Conservation (phyloP, 2,329 filamentous ascomycete genomes). For the Aureobasidium lini region DNA sequence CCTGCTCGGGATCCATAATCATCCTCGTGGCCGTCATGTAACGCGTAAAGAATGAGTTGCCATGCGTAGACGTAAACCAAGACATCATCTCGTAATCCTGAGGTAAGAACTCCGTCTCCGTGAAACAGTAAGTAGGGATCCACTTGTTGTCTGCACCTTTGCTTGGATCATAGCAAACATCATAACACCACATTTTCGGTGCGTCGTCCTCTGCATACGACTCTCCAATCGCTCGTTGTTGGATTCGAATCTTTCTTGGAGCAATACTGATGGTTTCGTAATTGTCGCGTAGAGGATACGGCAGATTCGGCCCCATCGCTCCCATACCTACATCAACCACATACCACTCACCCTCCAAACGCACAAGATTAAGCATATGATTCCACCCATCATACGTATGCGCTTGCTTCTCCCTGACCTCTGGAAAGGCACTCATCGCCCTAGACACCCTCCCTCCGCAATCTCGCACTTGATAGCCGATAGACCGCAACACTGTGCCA, state of each 20-base stretch:
- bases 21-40: slow-evolving; percentile 31
- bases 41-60: slow-evolving; percentile 28
- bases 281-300: background rate
- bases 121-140: slow-evolving; percentile 38
- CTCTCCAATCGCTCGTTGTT: background rate
- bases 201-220: background rate
- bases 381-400: background rate
- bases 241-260: background rate
- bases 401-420: slow-evolving; percentile 11
- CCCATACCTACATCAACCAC: slow-evolving; percentile 16
- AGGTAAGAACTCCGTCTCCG: slow-evolving; percentile 47
- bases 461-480: slow-evolving; percentile 42
- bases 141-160: slow-evolving; percentile 30
- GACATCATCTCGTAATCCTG: slow-evolving; percentile 54
- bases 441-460: slow-evolving; percentile 31
- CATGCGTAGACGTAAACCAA: slow-evolving; percentile 42
- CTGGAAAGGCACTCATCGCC: slow-evolving; percentile 20
- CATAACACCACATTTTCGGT: slow-evolving; percentile 48
- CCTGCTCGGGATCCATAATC: slow-evolving; percentile 27
- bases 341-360: slow-evolving; percentile 19
- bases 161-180: slow-evolving; percentile 45
- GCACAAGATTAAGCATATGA: background rate
- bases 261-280: background rate
- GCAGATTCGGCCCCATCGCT: background rate
- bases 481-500: slow-evolving; percentile 40